phyloP scores from a whole-genome alignment of 441 rosid genomes.

The Theobroma grandiflorum region DNA sequence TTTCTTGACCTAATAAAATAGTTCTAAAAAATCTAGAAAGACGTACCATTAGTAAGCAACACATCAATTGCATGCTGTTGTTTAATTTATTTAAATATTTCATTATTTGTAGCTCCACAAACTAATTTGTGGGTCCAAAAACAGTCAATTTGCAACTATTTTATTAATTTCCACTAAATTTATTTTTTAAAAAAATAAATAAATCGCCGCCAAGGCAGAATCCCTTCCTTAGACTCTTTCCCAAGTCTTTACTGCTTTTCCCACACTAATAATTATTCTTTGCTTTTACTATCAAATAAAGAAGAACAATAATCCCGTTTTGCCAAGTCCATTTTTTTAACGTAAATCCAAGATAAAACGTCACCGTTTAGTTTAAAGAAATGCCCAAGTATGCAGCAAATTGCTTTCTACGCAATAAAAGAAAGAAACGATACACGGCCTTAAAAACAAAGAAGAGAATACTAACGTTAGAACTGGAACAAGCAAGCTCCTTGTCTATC shows the following conservation, averaged over 20 bases:
- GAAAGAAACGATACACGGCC: conserved; percentile 39
- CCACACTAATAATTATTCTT: conserved; percentile 14
- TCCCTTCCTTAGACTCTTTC: neutral
- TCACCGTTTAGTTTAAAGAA: neutral
- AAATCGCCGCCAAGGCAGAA: neutral
- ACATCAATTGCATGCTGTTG: neutral
- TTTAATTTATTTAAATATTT: neutral
- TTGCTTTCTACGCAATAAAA: conserved; percentile 46
- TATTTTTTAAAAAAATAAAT: neutral
- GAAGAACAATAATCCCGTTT: neutral
- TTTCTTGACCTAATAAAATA: neutral
- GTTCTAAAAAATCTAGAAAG: neutral
- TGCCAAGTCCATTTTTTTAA: neutral
- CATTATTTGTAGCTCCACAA: neutral
- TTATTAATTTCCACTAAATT: neutral
- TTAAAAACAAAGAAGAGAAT: conserved; percentile 8
- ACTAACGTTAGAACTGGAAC: neutral
- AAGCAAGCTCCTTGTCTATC: conserved; percentile 14
- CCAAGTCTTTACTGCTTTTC: neutral
- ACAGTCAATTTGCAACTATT: neutral
- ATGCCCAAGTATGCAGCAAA: neutral
- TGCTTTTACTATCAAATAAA: neutral
- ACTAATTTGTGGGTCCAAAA: conserved; percentile 8
- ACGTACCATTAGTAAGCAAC: no score
- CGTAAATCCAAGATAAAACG: neutral